These are phyloP conservation scores for Anethum foeniculum DNA, from an alignment of 140 eudicot genomes.

Conservation along the genomic window DNA sequence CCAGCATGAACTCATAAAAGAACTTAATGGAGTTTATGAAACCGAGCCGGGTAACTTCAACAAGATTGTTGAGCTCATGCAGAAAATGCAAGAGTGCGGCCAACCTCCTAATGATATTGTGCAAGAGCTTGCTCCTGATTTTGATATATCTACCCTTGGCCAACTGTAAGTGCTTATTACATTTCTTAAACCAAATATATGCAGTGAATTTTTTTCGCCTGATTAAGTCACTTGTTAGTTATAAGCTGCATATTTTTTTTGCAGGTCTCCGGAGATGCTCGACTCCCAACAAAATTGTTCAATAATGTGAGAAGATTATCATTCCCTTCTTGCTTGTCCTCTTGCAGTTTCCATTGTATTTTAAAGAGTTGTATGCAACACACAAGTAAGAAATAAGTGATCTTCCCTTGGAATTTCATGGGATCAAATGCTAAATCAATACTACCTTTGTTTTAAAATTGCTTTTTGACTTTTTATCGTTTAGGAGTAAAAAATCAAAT, in stretches of 20 bases:
- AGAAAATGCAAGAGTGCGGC: conserved; percentile 98
- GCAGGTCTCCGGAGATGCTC: conserved; percentile 87
- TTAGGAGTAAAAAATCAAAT: neutral
- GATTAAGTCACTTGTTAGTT: neutral
- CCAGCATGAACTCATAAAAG: conserved; percentile 70
- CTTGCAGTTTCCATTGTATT: conserved; percentile 3
- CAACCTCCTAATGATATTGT: conserved; percentile 95
- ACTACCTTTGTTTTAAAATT: neutral
- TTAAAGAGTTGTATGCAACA: neutral
- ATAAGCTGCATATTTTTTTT: conserved; percentile 8
- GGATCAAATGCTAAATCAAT: neutral
- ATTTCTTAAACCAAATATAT: neutral
- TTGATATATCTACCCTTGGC: conserved; percentile 79
- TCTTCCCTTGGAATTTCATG: neutral
- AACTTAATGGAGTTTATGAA: conserved; percentile 67
- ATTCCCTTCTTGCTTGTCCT: neutral
- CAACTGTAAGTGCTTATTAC: conserved; percentile 59
- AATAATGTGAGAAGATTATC: conserved; percentile 53
- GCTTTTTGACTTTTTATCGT: neutral
- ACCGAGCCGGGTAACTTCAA: conserved; percentile 73
- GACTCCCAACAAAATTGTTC: conserved; percentile 74
- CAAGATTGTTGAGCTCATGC: conserved; percentile 95
- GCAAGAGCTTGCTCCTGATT: conserved; percentile 85
- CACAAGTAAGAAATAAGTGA: neutral
- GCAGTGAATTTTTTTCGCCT: neutral